phyloP scores from a whole-genome alignment of 306 rosid genomes.

The Quillaja saponaria region DNA sequence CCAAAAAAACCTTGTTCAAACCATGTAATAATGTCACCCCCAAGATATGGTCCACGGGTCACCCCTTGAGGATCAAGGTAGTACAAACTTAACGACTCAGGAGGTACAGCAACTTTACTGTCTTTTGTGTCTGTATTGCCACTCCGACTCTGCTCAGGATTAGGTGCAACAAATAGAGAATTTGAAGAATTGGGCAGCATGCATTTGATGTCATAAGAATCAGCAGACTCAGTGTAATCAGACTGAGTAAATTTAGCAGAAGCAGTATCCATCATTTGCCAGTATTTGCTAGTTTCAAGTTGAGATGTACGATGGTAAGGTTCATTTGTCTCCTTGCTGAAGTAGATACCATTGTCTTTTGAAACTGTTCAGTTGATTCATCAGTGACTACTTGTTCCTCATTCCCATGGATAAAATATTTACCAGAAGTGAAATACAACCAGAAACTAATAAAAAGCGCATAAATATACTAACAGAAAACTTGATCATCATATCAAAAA shows the following conservation, averaged over 20 bases:
- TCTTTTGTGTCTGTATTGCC: slow-evolving; percentile 27
- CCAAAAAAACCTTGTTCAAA: slow-evolving; percentile 66
- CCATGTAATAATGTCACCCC: slow-evolving; percentile 61
- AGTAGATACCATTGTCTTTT: slow-evolving; percentile 28
- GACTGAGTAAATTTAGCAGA: slow-evolving; percentile 8
- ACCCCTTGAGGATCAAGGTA: slow-evolving; percentile 70
- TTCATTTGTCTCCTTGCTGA: slow-evolving; percentile 33
- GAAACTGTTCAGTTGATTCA: slow-evolving; percentile 24
- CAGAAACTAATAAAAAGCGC: slow-evolving; percentile 7
- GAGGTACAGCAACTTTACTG: slow-evolving; percentile 28
- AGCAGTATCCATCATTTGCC: slow-evolving; percentile 32
- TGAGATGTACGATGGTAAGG: slow-evolving; percentile 29
- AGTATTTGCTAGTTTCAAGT: slow-evolving; percentile 17
- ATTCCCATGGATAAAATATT: slow-evolving; percentile 18
- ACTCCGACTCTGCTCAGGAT: slow-evolving; percentile 32
- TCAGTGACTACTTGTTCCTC: slow-evolving; percentile 14
- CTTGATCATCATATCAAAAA: neutral
- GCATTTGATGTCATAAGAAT: slow-evolving; percentile 33
- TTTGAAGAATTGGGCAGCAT: slow-evolving; percentile 39
- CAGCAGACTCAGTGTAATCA: slow-evolving; percentile 27
- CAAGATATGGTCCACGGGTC: slow-evolving; percentile 57
- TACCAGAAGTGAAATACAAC: slow-evolving; percentile 26
- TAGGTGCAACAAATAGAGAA: slow-evolving; percentile 34
- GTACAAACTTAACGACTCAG: slow-evolving; percentile 45
- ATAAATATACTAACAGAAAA: too few species aligned